Base-by-base conservation (phyloP, 116 monocot genomes). In the Papilionanthe hybrid region DNA sequence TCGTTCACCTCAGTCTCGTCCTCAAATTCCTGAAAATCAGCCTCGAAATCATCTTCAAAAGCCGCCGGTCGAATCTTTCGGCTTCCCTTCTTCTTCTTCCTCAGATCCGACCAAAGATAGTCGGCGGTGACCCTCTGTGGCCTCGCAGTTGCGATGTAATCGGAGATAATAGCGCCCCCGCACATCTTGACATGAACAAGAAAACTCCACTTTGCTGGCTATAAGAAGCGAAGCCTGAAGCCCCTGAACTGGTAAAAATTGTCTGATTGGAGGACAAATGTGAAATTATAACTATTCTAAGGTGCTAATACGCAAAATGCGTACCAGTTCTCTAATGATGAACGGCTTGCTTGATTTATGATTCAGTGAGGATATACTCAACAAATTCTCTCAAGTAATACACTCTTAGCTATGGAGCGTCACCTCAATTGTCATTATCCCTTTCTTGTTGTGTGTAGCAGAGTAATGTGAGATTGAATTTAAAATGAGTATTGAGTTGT, bases 81-180 rank as follows among this genome's bases (percentile, higher is more conserved):
- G 20, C 73, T 44, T 22, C 73, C 73, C 77, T 65, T 77, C 69
- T 74, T 85, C 56, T 67, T 85, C 83, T 78, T 82, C 80, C 77
- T 77, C 55, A 79, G 53, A 74, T 77, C 81, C n/a, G 84, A 65
- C 89, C 86, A 89, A 41, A 82, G 50, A 79, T 72, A 44, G 63
- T 81, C 74, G 18, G 81, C 56, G 17, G 83, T 84, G 69, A 77
- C 81, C 78, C 74, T 75, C 78, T 63, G 56, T 41, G 78, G 23
- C 20, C 77, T 83, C 67, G 81, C 65, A 9, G 86, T 77, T 1
- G 77, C 45, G 69, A 77, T 86, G 80, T 60, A 78, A 20, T 86
- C 81, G 27, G 89, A 83, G 65, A 89, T 86, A 32, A 89, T 89
- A 42, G 89, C 86, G 56, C 89, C 89, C 60, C 86, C 89, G 41